Base-by-base conservation (phyloP, 352 stramenopile species). In the Thraustotheca clavata region DNA sequence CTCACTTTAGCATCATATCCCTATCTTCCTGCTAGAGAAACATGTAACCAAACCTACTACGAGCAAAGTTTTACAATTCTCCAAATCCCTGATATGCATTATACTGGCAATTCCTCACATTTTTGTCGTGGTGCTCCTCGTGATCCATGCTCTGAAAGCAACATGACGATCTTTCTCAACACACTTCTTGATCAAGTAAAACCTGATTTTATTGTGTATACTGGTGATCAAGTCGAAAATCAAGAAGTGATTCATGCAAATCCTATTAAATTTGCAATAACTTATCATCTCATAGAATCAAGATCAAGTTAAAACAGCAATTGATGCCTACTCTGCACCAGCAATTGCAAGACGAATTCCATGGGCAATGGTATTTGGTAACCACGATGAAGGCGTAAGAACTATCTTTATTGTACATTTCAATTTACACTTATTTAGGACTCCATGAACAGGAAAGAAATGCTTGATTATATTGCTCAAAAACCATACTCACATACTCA, bases 51-150 rank as follows among this genome's bases (percentile, higher is more conserved):
- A n/a, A n/a, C n/a, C n/a, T n/a, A n/a, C n/a, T n/a, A n/a, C n/a
- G n/a, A n/a, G n/a, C n/a, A n/a, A n/a, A 41, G 60, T 39, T 87
- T 85, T 67, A 85, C 80, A 43, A 73, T 87, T 27, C 29, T 87
- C 9, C 78, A 87, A 49, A 55, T 86, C 22, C 69, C 77, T 6
- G 77, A 86, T 35, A 65, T 83, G 39, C 77, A 86, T 66, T 75
- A 76, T 47, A 73, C 77, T 0, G 77, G 75, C 49, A 70, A 84
- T 38, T 62, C 72, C 9, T 71, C 61, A 9, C 59, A 71, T 27
- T 41, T 65, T 20, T 81, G 75, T 32, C 59, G 39, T 1, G 34
- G n/a, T 41, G 69, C 40, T 55, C 20, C 24, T 60, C 47, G 26
- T 68, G 68, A 8, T 33, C 60, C 16, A 65, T 87, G 78, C 62